Evolutionary conservation across 139 green algal species (phyloP), one percentile per base, ranked within the genome.

Genomic region (Deuterostichococcus epilithicus): DNA sequence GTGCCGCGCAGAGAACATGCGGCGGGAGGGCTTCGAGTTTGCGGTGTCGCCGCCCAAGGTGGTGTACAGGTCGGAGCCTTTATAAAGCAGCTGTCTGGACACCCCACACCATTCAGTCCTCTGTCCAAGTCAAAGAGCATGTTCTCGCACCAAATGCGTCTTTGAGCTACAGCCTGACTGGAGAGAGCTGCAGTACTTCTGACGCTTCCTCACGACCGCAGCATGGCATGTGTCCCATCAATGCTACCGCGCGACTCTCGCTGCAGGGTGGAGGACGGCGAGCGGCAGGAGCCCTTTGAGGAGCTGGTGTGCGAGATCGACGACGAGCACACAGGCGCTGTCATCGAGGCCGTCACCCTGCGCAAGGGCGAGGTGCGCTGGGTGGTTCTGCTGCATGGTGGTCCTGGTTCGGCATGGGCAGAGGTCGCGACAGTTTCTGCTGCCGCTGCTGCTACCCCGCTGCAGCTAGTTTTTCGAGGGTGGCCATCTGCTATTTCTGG

Each of bases 21-120:
- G 93, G 68, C 77, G 93, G 1, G 92, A 97, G 76, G 90, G 92
- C 1, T 91, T 93, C 80, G 94, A 98, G 91, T 78, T 98, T 60
- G 87, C 85, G 1, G 88, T 98, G 20, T 96, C 90, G 0, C 93
- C 94, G 34, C 94, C 94, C 20, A 66, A 77, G 26, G 92, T 97
- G 73, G 75, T 95, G 39, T 81, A 86, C 34, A 83, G 76, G 77
- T 81, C 22, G 36, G 78, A 39, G 6, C 45, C 13, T 60, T 18
- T 60, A n/a, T n/a, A n/a, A n/a, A n/a, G n/a, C n/a, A n/a, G n/a
- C n/a, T n/a, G n/a, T n/a, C n/a, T n/a, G n/a, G n/a, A n/a, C n/a
- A n/a, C n/a, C n/a, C n/a, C n/a, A n/a, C n/a, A n/a, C n/a, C n/a
- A n/a, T n/a, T n/a, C n/a, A n/a, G n/a, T n/a, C n/a, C n/a, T n/a